phyloP scores from a whole-genome alignment of 1,139 yeast genomes.

The Taiozyma sp. region DNA sequence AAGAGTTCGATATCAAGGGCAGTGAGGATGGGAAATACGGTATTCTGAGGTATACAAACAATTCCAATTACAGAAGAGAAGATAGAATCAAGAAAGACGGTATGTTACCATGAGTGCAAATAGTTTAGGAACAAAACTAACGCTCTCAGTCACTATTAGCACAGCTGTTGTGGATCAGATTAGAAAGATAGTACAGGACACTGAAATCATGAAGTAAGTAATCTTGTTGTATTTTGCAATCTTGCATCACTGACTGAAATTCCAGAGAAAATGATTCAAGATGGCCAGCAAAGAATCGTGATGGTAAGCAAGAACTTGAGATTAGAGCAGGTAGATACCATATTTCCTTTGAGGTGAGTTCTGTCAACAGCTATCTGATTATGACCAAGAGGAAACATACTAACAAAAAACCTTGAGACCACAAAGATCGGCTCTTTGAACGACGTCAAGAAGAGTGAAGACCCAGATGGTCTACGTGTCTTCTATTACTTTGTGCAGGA shows the following conservation, averaged over 20 bases:
- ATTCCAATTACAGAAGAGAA: slow-evolving; percentile 41
- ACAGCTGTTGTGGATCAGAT: slow-evolving; percentile 32
- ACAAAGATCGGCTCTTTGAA: slow-evolving; percentile 36
- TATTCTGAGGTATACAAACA: slow-evolving; percentile 38
- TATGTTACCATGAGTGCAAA: slow-evolving; percentile 9
- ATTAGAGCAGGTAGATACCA: slow-evolving; percentile 34
- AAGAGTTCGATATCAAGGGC: slow-evolving; percentile 36
- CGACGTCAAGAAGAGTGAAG: slow-evolving; percentile 36
- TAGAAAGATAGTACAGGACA: slow-evolving; percentile 31
- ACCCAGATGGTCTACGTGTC: slow-evolving; percentile 39
- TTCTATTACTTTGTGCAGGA: slow-evolving; percentile 42
- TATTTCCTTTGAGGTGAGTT: slow-evolving; percentile 30
- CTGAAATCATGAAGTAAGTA: slow-evolving; percentile 32
- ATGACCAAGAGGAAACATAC: background rate
- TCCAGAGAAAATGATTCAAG: slow-evolving; percentile 32
- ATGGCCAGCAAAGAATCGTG: slow-evolving; percentile 39
- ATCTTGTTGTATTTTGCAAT: background rate
- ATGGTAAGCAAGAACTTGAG: slow-evolving; percentile 42
- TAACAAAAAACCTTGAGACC: slow-evolving; percentile 20
- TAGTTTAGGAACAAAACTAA: background rate
- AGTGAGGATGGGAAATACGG: slow-evolving; percentile 31
- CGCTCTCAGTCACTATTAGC: slow-evolving; percentile 22
- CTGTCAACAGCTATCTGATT: background rate
- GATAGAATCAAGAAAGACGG: slow-evolving; percentile 35
- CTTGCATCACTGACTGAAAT: background rate